phyloP scores from a whole-genome alignment of 2,329 filamentous ascomycete species.

The Ceratocystis diversiconidia region DNA sequence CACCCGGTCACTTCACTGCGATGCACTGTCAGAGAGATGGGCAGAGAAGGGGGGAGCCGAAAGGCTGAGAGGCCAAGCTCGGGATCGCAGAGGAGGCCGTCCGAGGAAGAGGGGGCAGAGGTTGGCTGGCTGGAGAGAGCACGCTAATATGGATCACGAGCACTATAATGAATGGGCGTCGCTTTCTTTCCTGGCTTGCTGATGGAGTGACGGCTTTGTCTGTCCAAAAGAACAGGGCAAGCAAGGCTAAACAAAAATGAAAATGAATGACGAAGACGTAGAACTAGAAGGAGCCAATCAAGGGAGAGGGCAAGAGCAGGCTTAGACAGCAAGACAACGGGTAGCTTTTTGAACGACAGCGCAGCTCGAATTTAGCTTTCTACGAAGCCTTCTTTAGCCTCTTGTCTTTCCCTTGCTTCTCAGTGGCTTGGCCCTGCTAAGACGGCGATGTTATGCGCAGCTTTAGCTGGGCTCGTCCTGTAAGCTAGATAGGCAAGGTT shows the following conservation, averaged over 20 bases:
- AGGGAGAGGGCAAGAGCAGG: not conserved
- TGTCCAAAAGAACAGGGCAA: no score
- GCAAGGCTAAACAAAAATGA: no score
- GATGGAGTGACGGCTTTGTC: no score
- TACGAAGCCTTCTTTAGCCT: not conserved
- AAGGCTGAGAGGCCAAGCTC: not conserved
- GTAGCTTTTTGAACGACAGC: not conserved
- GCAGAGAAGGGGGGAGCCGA: not conserved
- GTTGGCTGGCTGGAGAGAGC: not conserved
- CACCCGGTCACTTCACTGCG: no score
- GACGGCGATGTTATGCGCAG: not conserved
- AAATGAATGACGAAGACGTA: no score
- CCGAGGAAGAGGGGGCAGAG: not conserved
- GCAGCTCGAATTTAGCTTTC: not conserved
- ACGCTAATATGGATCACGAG: not conserved
- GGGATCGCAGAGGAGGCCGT: not conserved
- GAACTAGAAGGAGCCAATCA: not conserved
- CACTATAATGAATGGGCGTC: no score
- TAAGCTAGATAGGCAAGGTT: conserved; percentile 1
- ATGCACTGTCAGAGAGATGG: not conserved
- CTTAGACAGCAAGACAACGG: not conserved
- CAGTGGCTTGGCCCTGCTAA: not conserved
- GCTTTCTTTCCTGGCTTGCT: no score
- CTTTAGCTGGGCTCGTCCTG: not conserved
- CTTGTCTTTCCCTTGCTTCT: not conserved